Conservation (phyloP, 495 filamentous ascomycete species). For the Hypoxylon fragiforme region DNA sequence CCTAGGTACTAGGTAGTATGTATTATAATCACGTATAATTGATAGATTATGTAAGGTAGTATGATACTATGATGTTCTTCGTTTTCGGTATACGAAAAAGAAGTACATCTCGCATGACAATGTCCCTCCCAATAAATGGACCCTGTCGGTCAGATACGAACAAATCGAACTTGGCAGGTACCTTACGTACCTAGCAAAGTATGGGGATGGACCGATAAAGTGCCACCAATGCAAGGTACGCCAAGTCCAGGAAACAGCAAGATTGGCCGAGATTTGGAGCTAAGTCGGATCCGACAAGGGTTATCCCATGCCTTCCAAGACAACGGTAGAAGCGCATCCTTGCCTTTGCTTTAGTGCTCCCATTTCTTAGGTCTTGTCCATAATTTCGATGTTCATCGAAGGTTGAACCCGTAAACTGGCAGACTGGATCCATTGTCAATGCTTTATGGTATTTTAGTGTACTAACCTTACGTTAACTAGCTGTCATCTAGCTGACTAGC, state of each 20-base stretch:
- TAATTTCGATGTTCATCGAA: background rate
- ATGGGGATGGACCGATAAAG: conserved; percentile 26
- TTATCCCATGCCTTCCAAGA: background rate
- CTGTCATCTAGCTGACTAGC: background rate
- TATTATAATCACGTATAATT: background rate
- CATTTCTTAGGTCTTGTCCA: background rate
- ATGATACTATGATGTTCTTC: no score
- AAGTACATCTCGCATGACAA: conserved; percentile 3
- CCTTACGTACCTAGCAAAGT: no score
- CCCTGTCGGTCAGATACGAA: conserved; percentile 11
- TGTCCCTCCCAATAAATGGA: conserved; percentile 14
- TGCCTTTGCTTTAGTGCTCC: no score
- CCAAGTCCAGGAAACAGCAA: conserved; percentile 4
- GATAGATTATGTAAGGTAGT: no score
- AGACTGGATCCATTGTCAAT: background rate
- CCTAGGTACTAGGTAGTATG: no score
- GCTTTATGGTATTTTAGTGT: background rate
- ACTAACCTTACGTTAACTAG: background rate
- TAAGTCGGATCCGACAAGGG: conserved; percentile 16
- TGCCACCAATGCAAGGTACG: conserved; percentile 32
- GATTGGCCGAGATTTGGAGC: conserved; percentile 21
- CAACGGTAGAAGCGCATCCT: conserved; percentile 12
- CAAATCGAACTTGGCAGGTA: conserved; percentile 2
- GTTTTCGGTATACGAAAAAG: no score
- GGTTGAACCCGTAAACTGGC: background rate